These are phyloP conservation scores for Aspergillus neoniger DNA, from an alignment of 2,329 filamentous ascomycete species.

Conservation along the genomic window DNA sequence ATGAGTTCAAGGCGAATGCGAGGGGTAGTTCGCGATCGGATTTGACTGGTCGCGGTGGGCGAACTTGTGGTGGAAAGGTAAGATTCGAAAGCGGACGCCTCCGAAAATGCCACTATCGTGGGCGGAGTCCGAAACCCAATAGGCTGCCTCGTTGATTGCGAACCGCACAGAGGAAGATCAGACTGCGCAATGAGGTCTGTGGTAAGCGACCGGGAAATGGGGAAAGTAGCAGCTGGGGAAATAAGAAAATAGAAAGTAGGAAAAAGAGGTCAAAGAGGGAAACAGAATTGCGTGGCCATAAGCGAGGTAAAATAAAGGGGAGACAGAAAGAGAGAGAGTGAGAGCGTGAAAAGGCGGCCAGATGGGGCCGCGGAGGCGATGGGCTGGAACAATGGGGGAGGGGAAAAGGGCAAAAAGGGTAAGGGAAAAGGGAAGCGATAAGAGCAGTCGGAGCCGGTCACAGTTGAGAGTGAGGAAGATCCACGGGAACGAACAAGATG, in stretches of 20 bases:
- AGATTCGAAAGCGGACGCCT: constrained; percentile 23
- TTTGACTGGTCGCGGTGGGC: constrained; percentile 9
- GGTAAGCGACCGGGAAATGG: constrained; percentile 17
- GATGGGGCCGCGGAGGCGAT: constrained; percentile 20
- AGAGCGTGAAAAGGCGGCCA: constrained; percentile 7
- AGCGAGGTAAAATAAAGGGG: constrained; percentile 19
- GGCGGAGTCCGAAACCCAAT: constrained; percentile 22
- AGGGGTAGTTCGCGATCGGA: constrained; percentile 15
- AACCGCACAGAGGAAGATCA: constrained; percentile 19
- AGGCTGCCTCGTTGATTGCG: constrained; percentile 20
- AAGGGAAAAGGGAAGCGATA: not conserved
- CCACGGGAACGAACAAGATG: too few species aligned
- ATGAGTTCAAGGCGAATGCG: constrained; percentile 5
- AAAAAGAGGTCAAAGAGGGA: constrained; percentile 8
- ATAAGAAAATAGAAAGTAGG: constrained; percentile 4
- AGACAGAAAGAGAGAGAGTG: constrained; percentile 5
- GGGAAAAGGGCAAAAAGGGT: constrained; percentile 3
- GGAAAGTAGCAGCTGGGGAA: not conserved
- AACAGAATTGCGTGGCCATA: constrained; percentile 23
- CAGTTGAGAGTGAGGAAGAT: not conserved
- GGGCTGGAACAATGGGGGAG: constrained; percentile 14
- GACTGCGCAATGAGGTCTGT: constrained; percentile 17
- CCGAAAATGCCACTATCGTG: constrained; percentile 24
- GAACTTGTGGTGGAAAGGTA: constrained; percentile 15
- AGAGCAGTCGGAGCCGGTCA: not conserved